These are phyloP conservation scores for Lolium perenne DNA, from an alignment of 176 grass and related monocot species.

Conservation along the genomic window DNA sequence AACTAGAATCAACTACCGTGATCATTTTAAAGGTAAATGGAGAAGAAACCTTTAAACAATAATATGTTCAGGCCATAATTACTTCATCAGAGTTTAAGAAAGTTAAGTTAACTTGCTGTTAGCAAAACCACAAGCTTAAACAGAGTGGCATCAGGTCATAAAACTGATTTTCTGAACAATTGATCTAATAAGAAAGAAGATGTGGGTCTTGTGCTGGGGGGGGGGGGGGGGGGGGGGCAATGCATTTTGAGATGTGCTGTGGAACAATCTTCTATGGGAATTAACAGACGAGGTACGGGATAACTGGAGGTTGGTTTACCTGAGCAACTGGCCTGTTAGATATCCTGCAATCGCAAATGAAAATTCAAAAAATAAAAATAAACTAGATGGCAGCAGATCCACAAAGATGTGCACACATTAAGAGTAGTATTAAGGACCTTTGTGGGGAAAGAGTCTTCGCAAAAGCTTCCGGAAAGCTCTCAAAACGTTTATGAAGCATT, in stretches of 20 bases:
- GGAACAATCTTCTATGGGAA: slow-evolving; percentile 6
- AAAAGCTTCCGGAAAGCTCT: slow-evolving; percentile 97
- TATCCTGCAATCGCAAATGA: slow-evolving; percentile 55
- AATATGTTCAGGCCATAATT: neutral
- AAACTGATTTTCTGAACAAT: neutral
- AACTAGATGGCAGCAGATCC: slow-evolving; percentile 13
- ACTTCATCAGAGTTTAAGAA: neutral
- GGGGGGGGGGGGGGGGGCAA: neutral
- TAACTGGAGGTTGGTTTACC: slow-evolving; percentile 51
- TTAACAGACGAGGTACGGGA: neutral
- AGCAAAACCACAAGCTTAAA: slow-evolving; percentile 18
- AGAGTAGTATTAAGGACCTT: slow-evolving; percentile 54
- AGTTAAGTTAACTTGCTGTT: slow-evolving; percentile 5
- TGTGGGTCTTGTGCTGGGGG: neutral
- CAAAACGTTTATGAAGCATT: slow-evolving; percentile 99
- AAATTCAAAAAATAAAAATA: slow-evolving; percentile 6
- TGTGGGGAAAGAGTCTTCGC: slow-evolving; percentile 72
- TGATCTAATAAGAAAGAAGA: neutral
- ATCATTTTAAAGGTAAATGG: neutral
- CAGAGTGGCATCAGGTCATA: neutral
- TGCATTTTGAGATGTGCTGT: neutral
- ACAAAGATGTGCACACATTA: slow-evolving; percentile 13
- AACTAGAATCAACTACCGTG: neutral
- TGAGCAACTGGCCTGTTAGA: slow-evolving; percentile 55
- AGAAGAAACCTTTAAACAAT: slow-evolving; percentile 9